Evolutionary conservation across 305 asterid species (phyloP), one percentile per base, ranked within the genome.

Genomic region (Fraxinus sp.): DNA sequence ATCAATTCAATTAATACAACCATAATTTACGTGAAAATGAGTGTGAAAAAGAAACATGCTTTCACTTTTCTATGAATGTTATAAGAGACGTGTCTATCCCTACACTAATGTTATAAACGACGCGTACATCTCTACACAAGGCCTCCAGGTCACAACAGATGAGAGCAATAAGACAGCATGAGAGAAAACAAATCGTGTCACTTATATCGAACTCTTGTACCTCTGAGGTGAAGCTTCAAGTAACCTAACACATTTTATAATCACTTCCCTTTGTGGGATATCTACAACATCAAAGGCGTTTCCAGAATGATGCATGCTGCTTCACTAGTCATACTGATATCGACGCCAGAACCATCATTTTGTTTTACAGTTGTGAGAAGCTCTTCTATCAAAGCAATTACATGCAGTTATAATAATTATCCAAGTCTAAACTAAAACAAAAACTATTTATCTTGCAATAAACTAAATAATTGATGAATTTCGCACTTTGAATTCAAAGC

Each of bases 401-500:
- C 98, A 97, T 96, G 90, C 85, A 87, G 57, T 76, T 86, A 85
- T 83, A 86, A 72, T 79, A 84, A 84, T 64, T 43, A 68, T 81
- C 75, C 81, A 37, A 70, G 78, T 59, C 70, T 77, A 79, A 85
- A 78, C 84, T 59, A 68, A 77, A 32, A 30, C 55, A 77, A 5
- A 46, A 79, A 33, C 41, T 77, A 62, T 46, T 82, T 76, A 75
- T 24, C 80, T 49, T n/a, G 72, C 52, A 82, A 68, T 79, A 82
- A 70, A 88, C 75, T 81, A 75, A 87, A 84, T 37, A 78, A 79
- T 75, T 78, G 84, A 80, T 81, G 82, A 88, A 81, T 84, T 85
- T 82, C 82, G 86, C 89, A 93, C 93, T 93, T 89, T 89, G 90
- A 90, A 92, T 91, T 91, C 93, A 89, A 88, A 88, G 89, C 87